Percentiles rank a stretch among this genome's conserved stretches.
phyloP scores from a whole-genome alignment of 1,139 yeast genomes.

The Debaryomycetaceae sp. region DNA sequence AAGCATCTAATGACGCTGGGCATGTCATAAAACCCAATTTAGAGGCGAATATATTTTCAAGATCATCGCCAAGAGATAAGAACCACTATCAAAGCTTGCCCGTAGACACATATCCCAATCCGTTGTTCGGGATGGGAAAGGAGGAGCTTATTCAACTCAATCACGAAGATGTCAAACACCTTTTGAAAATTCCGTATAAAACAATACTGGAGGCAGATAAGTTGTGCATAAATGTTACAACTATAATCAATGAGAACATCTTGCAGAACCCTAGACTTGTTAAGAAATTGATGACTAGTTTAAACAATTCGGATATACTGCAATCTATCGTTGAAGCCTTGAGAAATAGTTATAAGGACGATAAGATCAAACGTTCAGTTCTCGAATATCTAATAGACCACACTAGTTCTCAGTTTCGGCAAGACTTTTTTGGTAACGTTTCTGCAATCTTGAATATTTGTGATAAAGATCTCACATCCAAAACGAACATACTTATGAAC shows the following conservation, averaged over 20 bases:
- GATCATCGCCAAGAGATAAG: neutral
- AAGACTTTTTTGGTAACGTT: conserved; percentile 18
- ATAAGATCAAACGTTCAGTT: conserved; percentile 27
- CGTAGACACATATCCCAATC: conserved; percentile 28
- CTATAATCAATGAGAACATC: conserved; percentile 27
- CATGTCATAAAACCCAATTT: neutral
- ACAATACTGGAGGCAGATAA: conserved; percentile 23
- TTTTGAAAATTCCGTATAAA: conserved; percentile 24
- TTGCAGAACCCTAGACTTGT: conserved; percentile 23
- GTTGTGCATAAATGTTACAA: conserved; percentile 27
- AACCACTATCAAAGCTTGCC: conserved; percentile 9
- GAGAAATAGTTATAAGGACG: conserved; percentile 11
- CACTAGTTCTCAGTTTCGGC: conserved; percentile 12
- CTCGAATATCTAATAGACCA: conserved; percentile 26
- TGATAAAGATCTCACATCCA: conserved; percentile 11
- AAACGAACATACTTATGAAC: conserved; percentile 18
- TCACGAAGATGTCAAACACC: conserved; percentile 20
- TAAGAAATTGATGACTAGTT: conserved; percentile 15
- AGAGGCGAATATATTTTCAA: conserved; percentile 6
- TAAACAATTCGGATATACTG: conserved; percentile 14
- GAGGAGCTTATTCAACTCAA: conserved; percentile 21
- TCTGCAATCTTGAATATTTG: conserved; percentile 14
- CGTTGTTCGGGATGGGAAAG: conserved; percentile 28
- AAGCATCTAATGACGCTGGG: neutral
- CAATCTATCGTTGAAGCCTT: conserved; percentile 12